Conservation (phyloP, 2,329 filamentous ascomycete genomes). For the Aspergillus versicolor region DNA sequence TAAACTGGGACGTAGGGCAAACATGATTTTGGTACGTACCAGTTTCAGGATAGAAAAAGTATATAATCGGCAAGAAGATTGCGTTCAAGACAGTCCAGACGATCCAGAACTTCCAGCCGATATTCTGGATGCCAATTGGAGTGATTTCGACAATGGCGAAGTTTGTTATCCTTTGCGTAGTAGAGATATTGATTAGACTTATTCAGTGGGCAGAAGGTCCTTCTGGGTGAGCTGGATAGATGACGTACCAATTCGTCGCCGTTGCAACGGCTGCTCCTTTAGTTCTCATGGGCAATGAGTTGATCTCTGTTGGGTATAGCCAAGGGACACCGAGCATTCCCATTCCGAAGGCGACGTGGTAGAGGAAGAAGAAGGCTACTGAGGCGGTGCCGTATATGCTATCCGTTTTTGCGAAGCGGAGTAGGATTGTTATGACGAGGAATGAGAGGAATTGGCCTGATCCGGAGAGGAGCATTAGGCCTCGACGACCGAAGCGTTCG, state of each 20-base stretch:
- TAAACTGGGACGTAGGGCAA: no score
- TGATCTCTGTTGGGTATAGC: conserved; percentile 45
- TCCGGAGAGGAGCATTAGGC: conserved; percentile 57
- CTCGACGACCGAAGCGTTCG: conserved; percentile 55
- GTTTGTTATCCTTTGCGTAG: conserved; percentile 19
- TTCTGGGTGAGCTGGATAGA: neutral
- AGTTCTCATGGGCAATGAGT: conserved; percentile 47
- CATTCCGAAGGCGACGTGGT: conserved; percentile 53
- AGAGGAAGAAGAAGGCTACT: conserved; percentile 54
- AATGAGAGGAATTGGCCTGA: conserved; percentile 54
- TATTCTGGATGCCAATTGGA: conserved; percentile 43
- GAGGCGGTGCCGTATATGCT: conserved; percentile 30
- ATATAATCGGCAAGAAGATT: conserved; percentile 49
- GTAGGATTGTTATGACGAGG: conserved; percentile 51
- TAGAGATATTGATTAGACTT: no score
- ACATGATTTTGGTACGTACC: neutral
- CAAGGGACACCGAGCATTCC: conserved; percentile 45
- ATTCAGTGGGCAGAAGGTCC: neutral
- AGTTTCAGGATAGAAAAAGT: conserved; percentile 41
- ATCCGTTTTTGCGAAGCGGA: conserved; percentile 37
- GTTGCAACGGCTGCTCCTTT: conserved; percentile 50
- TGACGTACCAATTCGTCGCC: conserved; percentile 46
- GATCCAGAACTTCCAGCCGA: conserved; percentile 46
- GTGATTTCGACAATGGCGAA: conserved; percentile 45
- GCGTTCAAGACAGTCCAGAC: conserved; percentile 48